Evolutionary conservation across 2,329 filamentous ascomycete genomes (phyloP).

Genomic region (Aspergillus viridinutans): DNA sequence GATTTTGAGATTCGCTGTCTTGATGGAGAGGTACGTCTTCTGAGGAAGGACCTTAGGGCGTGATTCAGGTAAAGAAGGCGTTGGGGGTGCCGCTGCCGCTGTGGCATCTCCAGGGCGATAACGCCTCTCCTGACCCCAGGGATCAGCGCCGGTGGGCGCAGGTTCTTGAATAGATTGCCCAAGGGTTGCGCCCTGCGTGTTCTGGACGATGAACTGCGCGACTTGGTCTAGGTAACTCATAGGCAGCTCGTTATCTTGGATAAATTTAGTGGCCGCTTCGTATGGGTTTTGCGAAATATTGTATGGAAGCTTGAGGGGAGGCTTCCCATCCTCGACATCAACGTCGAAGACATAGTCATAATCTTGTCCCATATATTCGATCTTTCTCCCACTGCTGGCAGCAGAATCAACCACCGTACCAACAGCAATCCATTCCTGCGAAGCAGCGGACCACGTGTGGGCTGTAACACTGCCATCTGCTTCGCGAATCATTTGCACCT

Average conservation of each 20-base stretch:
- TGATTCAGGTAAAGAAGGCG: conserved; percentile 30
- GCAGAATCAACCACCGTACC: conserved; percentile 92
- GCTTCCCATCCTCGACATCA: conserved; percentile 91
- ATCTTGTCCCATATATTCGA: conserved; percentile 73
- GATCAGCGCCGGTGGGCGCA: conserved; percentile 56
- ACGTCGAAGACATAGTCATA: conserved; percentile 98
- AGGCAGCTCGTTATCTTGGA: conserved; percentile 82
- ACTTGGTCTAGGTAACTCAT: conserved; percentile 86
- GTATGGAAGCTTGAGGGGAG: conserved; percentile 87
- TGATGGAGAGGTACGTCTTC: conserved; percentile 72
- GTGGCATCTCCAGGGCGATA: conserved; percentile 69
- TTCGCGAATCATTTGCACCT: conserved; percentile 87
- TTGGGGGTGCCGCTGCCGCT: conserved; percentile 24
- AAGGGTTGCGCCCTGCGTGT: conserved; percentile 82
- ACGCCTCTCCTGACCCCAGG: conserved; percentile 71
- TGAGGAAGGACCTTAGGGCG: conserved; percentile 68
- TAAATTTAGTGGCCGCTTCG: conserved; percentile 84
- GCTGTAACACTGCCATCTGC: conserved; percentile 76
- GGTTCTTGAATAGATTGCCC: conserved; percentile 54
- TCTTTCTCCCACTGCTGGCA: conserved; percentile 75
- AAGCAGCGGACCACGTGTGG: conserved; percentile 75
- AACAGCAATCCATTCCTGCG: conserved; percentile 76
- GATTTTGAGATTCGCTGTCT: conserved; percentile 63
- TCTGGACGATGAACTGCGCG: conserved; percentile 84
- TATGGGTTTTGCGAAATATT: conserved; percentile 92